Conservation (phyloP, 2,329 filamentous ascomycete genomes). For the Curvularia hawaiiensis region DNA sequence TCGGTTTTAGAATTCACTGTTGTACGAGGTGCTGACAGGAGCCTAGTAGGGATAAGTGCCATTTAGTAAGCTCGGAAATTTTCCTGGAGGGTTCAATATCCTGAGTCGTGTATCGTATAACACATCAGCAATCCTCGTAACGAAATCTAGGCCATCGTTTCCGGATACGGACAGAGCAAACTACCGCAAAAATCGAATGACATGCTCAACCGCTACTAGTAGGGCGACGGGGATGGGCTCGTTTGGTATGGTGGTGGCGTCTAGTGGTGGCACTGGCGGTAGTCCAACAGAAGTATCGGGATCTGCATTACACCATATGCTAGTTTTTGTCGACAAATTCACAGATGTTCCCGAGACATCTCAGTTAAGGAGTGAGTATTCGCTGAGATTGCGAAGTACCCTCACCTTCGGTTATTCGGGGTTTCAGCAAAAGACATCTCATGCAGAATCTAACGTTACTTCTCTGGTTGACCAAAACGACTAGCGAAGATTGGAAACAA, state of each 20-base stretch:
- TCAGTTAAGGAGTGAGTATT: too few relatives aligned
- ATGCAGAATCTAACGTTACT: too few relatives aligned
- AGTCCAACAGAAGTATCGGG: too few relatives aligned
- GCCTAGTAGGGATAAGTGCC: background rate
- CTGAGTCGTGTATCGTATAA: background rate
- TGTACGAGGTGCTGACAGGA: background rate
- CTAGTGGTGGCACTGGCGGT: too few relatives aligned
- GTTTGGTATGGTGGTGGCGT: background rate
- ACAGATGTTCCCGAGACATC: too few relatives aligned
- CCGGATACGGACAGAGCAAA: background rate
- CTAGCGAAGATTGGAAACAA: too few relatives aligned
- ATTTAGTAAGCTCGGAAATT: background rate
- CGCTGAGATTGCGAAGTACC: too few relatives aligned
- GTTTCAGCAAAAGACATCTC: too few relatives aligned
- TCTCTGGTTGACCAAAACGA: too few relatives aligned
- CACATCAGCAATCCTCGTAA: background rate
- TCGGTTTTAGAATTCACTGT: background rate
- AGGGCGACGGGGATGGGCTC: background rate
- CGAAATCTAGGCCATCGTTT: background rate
- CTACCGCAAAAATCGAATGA: background rate
- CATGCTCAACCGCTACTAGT: background rate
- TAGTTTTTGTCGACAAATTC: too few relatives aligned
- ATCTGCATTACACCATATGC: too few relatives aligned
- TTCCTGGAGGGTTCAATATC: background rate
- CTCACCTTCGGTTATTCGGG: too few relatives aligned